Conservation (phyloP, 1,139 yeast genomes). For the Meyerozyma sp. region DNA sequence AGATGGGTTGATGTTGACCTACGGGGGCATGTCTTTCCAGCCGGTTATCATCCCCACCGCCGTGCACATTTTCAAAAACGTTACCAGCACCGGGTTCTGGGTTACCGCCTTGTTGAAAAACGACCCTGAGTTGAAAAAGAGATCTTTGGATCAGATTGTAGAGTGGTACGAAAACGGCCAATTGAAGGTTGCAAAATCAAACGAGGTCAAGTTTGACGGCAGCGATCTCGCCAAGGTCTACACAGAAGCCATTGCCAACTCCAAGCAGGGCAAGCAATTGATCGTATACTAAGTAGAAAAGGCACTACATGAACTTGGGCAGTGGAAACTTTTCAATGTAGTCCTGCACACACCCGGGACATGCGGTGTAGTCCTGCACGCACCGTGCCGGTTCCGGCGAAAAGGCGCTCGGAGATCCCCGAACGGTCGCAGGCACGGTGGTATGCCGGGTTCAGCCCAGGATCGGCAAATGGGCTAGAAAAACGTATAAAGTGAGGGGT, state of each 20-base stretch:
- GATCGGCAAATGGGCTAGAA: no score
- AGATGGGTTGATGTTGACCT: conserved; percentile 74
- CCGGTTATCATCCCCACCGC: conserved; percentile 90
- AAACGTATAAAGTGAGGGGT: no score
- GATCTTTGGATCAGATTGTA: conserved; percentile 57
- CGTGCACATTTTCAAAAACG: conserved; percentile 80
- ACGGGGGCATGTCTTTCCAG: conserved; percentile 97
- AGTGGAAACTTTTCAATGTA: neutral
- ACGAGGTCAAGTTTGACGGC: conserved; percentile 39
- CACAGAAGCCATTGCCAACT: conserved; percentile 46
- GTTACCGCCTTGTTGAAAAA: conserved; percentile 70
- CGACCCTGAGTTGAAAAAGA: conserved; percentile 56
- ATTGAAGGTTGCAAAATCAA: conserved; percentile 55
- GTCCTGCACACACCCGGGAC: neutral
- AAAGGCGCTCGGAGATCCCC: neutral
- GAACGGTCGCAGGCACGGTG: neutral
- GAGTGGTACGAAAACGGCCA: conserved; percentile 62
- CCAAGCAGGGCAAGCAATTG: conserved; percentile 40
- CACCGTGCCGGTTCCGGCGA: neutral
- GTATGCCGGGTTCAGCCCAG: no score
- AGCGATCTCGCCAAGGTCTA: conserved; percentile 47
- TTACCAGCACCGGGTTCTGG: conserved; percentile 91
- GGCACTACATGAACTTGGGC: neutral
- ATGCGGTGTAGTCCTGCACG: neutral
- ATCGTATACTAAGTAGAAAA: conserved; percentile 17